phyloP scores from a whole-genome alignment of 805 yeast species.

The Starmerella potacharoeniae region DNA sequence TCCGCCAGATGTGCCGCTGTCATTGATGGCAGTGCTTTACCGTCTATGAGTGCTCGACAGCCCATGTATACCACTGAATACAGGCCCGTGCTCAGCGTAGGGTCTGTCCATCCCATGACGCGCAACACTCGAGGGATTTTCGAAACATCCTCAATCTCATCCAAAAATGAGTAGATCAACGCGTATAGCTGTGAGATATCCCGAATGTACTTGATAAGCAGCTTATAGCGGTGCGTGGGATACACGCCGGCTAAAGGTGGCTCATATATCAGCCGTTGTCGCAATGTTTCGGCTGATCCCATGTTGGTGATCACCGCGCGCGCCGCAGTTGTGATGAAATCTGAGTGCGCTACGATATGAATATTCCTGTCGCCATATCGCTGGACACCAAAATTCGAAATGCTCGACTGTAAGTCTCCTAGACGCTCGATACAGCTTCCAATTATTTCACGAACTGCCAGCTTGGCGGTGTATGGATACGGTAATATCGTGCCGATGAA shows the following conservation, averaged over 20 bases:
- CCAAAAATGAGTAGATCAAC: constrained; percentile 23
- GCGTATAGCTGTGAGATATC: constrained; percentile 25
- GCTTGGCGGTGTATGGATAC: constrained; percentile 26
- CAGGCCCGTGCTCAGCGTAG: constrained; percentile 22
- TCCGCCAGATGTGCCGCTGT: constrained; percentile 25
- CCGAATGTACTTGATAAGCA: constrained; percentile 21
- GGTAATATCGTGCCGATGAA: constrained; percentile 28
- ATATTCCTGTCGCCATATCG: constrained; percentile 19
- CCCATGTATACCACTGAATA: constrained; percentile 28
- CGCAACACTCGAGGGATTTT: constrained; percentile 19
- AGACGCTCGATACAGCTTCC: constrained; percentile 22
- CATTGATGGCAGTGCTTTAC: constrained; percentile 27
- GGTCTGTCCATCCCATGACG: constrained; percentile 27
- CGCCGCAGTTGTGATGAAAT: constrained; percentile 18
- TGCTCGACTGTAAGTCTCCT: constrained; percentile 25
- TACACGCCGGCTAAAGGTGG: constrained; percentile 29
- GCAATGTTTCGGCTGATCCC: constrained; percentile 18
- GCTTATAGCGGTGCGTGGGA: constrained; percentile 27
- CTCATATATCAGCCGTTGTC: constrained; percentile 25
- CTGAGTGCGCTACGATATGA: constrained; percentile 22
- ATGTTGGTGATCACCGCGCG: constrained; percentile 18
- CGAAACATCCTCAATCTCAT: constrained; percentile 22
- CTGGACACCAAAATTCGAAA: constrained; percentile 26
- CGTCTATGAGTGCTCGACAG: constrained; percentile 24
- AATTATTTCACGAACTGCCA: constrained; percentile 24